Evolutionary conservation across 108 stramenopile species (phyloP).

Genomic region (Aurantiochytrium sp.): DNA sequence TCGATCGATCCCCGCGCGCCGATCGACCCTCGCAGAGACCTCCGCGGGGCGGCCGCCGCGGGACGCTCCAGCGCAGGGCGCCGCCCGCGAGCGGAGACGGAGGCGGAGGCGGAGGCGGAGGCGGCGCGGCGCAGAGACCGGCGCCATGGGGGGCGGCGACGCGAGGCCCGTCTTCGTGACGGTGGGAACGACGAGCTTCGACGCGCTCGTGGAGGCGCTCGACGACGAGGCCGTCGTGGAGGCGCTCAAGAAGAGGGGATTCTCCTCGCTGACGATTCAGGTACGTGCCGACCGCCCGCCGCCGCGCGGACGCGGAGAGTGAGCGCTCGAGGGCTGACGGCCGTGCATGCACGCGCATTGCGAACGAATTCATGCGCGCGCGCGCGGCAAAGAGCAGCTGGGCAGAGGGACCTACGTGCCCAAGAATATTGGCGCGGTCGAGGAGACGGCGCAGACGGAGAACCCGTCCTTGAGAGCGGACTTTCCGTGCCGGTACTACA

Average conservation of each 20-base stretch:
- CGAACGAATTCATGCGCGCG: too few relatives aligned
- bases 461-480: background rate
- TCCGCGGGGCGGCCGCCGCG: too few relatives aligned
- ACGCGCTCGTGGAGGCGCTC: conserved; percentile 62
- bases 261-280: conserved; percentile 34
- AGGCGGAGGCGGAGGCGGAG: background rate
- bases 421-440: background rate
- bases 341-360: too few relatives aligned
- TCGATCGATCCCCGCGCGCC: too few relatives aligned
- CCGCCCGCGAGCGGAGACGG: too few relatives aligned
- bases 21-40: too few relatives aligned
- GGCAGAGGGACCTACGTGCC: background rate
- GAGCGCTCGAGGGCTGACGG: too few relatives aligned
- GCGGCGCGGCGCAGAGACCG: background rate
- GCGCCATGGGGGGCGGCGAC: background rate
- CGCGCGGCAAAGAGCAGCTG: too few relatives aligned
- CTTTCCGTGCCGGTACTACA: background rate
- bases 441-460: background rate
- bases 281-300: conserved; percentile 31
- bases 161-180: conserved; percentile 70
- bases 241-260: conserved; percentile 26
- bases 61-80: too few relatives aligned
- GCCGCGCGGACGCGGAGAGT: too few relatives aligned
- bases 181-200: conserved; percentile 88
- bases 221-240: conserved; percentile 42